Base-by-base conservation (phyloP, 441 rosid genomes). In the Mallotus repandus region DNA sequence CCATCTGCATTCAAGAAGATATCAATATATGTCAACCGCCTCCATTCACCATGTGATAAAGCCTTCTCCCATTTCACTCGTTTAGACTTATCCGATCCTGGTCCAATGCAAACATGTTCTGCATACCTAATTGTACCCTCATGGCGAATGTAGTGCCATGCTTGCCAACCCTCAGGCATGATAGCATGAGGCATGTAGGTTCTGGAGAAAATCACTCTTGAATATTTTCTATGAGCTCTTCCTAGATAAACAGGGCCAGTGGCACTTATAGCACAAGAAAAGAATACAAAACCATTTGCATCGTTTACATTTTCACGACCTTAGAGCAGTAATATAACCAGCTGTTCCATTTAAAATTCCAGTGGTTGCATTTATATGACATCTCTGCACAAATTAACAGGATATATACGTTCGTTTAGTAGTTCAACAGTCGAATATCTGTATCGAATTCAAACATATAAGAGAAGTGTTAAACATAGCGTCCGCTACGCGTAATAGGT, bases 251-350 rank as follows among this genome's bases (percentile, higher is more conserved):
- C 62, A 3, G 62, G 53, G 0, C 75, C 63, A 29, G 45, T 74
- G 10, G 86, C 88, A 5, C 25, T 9, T 22, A 87, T 77, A 1
- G 8, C 15, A 7, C 91, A 84, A 0, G 55, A 35, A 45, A 49
- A 0, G 74, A 91, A 89, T 52, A 88, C 77, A 56, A 80, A 89
- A 1, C 90, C 89, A 69, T 80, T 67, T 2, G 73, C 63, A 46
- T 84, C 86, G 7, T 0, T 5, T 0, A 0, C 0, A 0, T 66
- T 63, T 13, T 5, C 9, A 12, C 92, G 43, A 0, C 71, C 81
- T 66, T 89, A n/a, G 89, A 35, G 91, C 92, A 9, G 88, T 86
- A 69, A 89, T 79, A 56, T 22, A 81, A 9, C 88, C 89, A 2
- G 64, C 13, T 5, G 1, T 0, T 9, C 54, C 63, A 5, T 38